Evolutionary conservation across 2,329 filamentous ascomycete genomes (phyloP), one percentile per base, ranked within the genome.

Genomic region (Diplocarpon rosae): DNA sequence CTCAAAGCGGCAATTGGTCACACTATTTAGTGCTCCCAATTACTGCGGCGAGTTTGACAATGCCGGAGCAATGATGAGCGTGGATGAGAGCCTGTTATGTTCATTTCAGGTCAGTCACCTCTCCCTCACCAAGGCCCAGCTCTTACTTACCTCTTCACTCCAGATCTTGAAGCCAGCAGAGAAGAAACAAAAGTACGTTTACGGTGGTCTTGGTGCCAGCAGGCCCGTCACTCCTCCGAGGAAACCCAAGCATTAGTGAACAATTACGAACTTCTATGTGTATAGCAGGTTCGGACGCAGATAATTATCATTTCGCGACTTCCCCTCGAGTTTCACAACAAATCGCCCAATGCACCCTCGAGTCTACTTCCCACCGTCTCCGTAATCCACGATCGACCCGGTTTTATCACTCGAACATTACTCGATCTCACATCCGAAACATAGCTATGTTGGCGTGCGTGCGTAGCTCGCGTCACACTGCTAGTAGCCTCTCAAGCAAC

Each of bases 141-240:
- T 30, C 36, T 46, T 32, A 10, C 45, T 62, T 50, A 63, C 43
- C 24, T 13, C 29, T 49, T 8, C 39, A 27, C 42, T 30, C 37
- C 30, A 94, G 87, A 96, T 98, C 65, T 76, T 98, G 73, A 98
- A 96, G 75, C 92, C 92, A 63, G 92, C 92, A 68, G 92, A 98
- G 79, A 98, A 98, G 83, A 98, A 98, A 83, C 90, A 95, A 86
- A 96, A 96, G 89, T 96, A 94, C 75, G 89, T 93, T 65, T 76
- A 80, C 71, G 74, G 73, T 71, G 74, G 76, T 71, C 74, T 83
- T 68, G 80, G 76, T 70, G 75, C 75, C 70, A 73, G 76, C 72
- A 76, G 73, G 71, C 75, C 77, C 66, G 72, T 76, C 68, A 80
- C 78, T 75, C 72, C 79, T 73, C 76, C 78, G 67, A 73, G 75